Base-by-base conservation (phyloP, 768 basidiomycete species). In the Tulasnella sp. region DNA sequence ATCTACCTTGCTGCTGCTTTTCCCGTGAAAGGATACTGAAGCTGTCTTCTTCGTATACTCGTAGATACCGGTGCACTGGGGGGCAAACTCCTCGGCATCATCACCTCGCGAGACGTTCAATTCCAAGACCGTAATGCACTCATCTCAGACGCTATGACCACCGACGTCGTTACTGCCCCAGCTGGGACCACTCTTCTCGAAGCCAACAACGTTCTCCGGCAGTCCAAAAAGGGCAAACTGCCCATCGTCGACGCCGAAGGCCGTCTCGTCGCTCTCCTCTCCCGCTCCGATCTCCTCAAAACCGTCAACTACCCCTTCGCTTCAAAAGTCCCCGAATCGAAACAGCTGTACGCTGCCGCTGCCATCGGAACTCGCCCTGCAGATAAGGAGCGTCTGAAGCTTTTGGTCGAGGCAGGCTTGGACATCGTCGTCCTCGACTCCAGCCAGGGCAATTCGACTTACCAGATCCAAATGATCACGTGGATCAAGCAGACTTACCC, bases 191-290 rank as follows among this genome's bases (percentile, higher is more conserved):
- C 96, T 4, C 92, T 99, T 64, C 85, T 90, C 48, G 93, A 98
- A 86, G 98, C 98, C 82, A 99, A 99, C 88, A 88, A 92, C 85
- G 94, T 99, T 84, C 93, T 99, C 34, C 96, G 97, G 58, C 92
- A 95, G 85, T 97, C 93, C 41, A 99, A 99, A 86, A 99, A 98
- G 89, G 98, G 98, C 77, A 99, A 99, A 85, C 92, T 99, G 1
- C 98, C 97, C 48, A 92, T 95, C 84, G 88, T 95, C 83, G 92
- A 95, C 86, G 82, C 85, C 12, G 84, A 90, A 72, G 92, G 93
- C 74, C 88, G 90, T 80, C 92, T 96, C 78, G 88, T 90, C 41
- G 92, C 93, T 28, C 95, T 99, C 82, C 92, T 99, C 79, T 96
- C 97, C 2, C 96, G 97, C 80, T 98, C 97, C 75, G 97, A 99